Evolutionary conservation across 768 basidiomycete species (phyloP).

Genomic region (Hemileccinum impolitum): DNA sequence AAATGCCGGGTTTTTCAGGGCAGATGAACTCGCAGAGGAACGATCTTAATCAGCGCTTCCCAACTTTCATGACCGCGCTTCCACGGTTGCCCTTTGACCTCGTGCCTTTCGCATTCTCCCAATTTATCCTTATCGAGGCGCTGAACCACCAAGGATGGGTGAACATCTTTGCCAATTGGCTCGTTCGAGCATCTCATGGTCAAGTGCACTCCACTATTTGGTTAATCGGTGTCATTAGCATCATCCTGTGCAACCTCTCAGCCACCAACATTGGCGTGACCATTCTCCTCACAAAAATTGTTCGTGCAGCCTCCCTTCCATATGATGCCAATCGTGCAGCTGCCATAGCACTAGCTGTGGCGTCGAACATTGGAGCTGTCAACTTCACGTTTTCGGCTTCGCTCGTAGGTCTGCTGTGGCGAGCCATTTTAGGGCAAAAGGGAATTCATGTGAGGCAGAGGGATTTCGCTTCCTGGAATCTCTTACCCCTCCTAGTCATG

Average conservation of each 20-base stretch:
- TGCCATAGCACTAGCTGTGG: constrained; percentile 74
- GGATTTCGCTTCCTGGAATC: constrained; percentile 74
- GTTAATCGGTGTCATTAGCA: constrained; percentile 67
- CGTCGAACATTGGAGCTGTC: constrained; percentile 88
- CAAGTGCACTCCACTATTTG: constrained; percentile 53
- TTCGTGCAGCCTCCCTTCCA: constrained; percentile 44
- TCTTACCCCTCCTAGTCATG: constrained; percentile 60
- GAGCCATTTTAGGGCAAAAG: constrained; percentile 68
- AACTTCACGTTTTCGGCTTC: constrained; percentile 86
- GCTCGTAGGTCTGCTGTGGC: constrained; percentile 87
- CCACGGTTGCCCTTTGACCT: constrained; percentile 78
- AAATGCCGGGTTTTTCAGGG: no score
- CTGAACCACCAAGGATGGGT: constrained; percentile 87
- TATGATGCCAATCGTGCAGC: constrained; percentile 49
- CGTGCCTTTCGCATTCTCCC: constrained; percentile 90
- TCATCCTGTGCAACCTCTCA: constrained; percentile 75
- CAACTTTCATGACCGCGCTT: constrained; percentile 64
- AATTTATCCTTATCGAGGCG: constrained; percentile 90
- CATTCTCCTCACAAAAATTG: constrained; percentile 80
- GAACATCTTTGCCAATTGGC: constrained; percentile 71
- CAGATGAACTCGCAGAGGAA: not conserved
- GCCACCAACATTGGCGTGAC: constrained; percentile 93
- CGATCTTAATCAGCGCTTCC: constrained; percentile 45
- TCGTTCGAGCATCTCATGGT: constrained; percentile 40
- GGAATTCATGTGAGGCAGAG: constrained; percentile 55